Evolutionary conservation across 2,329 filamentous ascomycete genomes (phyloP).

Genomic region (Curvularia lunata): DNA sequence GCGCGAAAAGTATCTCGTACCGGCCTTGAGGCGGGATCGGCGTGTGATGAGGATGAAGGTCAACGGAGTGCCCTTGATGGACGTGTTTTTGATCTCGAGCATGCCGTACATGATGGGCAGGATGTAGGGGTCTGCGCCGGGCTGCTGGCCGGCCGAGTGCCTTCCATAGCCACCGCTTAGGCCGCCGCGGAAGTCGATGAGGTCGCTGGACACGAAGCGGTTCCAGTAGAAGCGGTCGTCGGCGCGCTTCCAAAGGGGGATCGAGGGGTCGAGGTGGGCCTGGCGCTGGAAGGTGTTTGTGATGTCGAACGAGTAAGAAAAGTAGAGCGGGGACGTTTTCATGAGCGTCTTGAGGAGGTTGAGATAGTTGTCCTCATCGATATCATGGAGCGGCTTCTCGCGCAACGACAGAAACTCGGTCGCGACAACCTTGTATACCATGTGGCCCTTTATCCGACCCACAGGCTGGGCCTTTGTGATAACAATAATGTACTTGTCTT

Average conservation of each 20-base stretch:
- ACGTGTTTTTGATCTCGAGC: conserved; percentile 86
- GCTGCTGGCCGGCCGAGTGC: conserved; percentile 71
- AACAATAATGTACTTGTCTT: conserved; percentile 94
- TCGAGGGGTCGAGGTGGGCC: conserved; percentile 72
- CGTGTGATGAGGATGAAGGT: conserved; percentile 89
- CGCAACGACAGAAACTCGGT: conserved; percentile 94
- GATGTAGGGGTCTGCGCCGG: conserved; percentile 86
- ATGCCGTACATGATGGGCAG: conserved; percentile 96
- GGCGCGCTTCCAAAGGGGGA: conserved; percentile 86
- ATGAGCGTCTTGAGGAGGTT: conserved; percentile 80
- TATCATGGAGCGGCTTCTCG: conserved; percentile 87
- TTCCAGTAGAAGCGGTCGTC: conserved; percentile 99
- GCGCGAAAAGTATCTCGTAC: conserved; percentile 92
- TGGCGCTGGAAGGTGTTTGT: conserved; percentile 98
- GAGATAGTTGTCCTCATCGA: conserved; percentile 93
- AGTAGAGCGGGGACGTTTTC: conserved; percentile 90
- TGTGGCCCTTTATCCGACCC: conserved; percentile 90
- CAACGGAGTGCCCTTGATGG: conserved; percentile 81
- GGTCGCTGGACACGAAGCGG: conserved; percentile 84
- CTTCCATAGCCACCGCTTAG: conserved; percentile 58
- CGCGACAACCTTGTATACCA: conserved; percentile 89
- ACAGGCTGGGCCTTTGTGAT: conserved; percentile 94
- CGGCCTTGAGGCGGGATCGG: conserved; percentile 84
- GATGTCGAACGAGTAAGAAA: conserved; percentile 95
- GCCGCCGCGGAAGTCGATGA: conserved; percentile 84